Evolutionary conservation across 2,329 filamentous ascomycete genomes (phyloP).

Genomic region (Venturia pyrina): DNA sequence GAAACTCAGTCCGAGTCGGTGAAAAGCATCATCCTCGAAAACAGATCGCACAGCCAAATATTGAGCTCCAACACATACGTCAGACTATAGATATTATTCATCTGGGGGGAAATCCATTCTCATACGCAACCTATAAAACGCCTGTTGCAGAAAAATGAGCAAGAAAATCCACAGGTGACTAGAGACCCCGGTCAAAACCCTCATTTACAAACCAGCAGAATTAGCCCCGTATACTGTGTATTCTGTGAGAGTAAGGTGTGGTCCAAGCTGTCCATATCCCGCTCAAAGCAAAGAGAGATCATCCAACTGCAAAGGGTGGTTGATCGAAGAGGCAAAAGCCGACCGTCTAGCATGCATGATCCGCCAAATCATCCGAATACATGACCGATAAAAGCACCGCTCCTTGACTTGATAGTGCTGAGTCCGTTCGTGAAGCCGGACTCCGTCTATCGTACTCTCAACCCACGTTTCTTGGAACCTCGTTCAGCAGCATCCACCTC

Average conservation of each 20-base stretch:
- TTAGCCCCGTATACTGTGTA: background rate
- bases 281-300: slow-evolving; percentile 1
- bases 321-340: slow-evolving; percentile 2
- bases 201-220: background rate
- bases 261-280: slow-evolving; percentile 2
- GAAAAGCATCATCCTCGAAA: background rate
- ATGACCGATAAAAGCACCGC: slow-evolving; percentile 2
- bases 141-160: background rate
- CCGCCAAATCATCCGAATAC: slow-evolving; percentile 2
- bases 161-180: background rate
- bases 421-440: background rate
- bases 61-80: background rate
- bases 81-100: slow-evolving; percentile 3
- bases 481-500: slow-evolving; percentile 80
- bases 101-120: background rate
- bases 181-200: background rate
- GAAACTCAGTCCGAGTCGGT: background rate
- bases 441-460: slow-evolving; percentile 1
- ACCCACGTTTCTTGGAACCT: slow-evolving; percentile 1
- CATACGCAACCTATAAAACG: background rate
- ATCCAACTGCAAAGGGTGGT: background rate
- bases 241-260: background rate
- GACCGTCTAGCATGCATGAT: slow-evolving; percentile 2
- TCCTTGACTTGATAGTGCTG: background rate
- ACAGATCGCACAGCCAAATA: background rate